Base-by-base conservation (phyloP, 257 asterid species). In the Ajuga chamaepitys region DNA sequence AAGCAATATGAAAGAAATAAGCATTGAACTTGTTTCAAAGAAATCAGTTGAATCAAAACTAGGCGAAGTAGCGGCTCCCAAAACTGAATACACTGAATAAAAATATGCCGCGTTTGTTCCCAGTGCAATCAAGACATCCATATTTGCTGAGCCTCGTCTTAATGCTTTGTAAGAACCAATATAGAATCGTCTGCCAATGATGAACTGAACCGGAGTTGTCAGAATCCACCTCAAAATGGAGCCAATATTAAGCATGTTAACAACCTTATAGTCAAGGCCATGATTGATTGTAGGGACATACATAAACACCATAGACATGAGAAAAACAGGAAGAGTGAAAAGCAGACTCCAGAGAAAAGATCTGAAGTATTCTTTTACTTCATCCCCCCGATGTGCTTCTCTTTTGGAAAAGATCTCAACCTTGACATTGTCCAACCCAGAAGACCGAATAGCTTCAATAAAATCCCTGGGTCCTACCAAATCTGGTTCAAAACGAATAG, bases 51-150 rank as follows among this genome's bases (percentile, higher is more conserved):
- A 74, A 71, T 82, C 79, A 26, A 82, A 87, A 24, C 22, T 32
- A 48, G 77, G 69, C 54, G 85, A 77, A 10, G 77, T 70, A 5
- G 86, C 84, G 1, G 92, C 80, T 58, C 86, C 73, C 64, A 85
- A 5, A 14, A 79, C 87, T 0, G 89, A 80, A 57, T 84, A 87
- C 1, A 85, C 83, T 0, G 95, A 87, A 40, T 85, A 85, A 26
- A 81, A 87, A 56, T 87, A 87, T 6, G 95, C 91, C 6, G 92
- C 86, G 26, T 82, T 84, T 2, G 95, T 87, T 51, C 95, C 95
- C 38, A 87, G 47, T 0, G 83, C 86, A 24, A 87, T 75, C 71
- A 87, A 67, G 0, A 87, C 95, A 35, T 87, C 95, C 95, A 87
- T 87, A 52, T 87, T 87, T 4, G 95, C 89, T 1, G 86, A 71